Evolutionary conservation across 2,329 filamentous ascomycete species (phyloP).

Genomic region (Knufia fluminis): DNA sequence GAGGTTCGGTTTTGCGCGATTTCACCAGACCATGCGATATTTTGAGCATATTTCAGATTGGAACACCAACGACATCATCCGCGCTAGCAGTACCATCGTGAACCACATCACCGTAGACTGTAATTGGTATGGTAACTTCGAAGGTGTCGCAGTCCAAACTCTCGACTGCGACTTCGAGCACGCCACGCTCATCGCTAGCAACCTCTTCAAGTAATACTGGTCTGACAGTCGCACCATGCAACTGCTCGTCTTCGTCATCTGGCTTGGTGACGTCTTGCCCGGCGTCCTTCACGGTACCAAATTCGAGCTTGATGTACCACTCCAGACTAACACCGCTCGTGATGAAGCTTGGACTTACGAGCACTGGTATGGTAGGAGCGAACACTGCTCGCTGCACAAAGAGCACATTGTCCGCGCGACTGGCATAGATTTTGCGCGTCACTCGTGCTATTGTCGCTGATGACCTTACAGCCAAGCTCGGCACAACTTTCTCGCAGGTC

Average conservation of each 20-base stretch:
- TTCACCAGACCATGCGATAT: no score
- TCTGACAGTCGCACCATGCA: slow-evolving; percentile 27
- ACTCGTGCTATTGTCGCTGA: slow-evolving; percentile 78
- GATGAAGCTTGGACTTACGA: slow-evolving; percentile 80
- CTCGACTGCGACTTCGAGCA: slow-evolving; percentile 68
- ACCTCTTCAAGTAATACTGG: slow-evolving; percentile 66
- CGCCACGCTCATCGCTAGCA: slow-evolving; percentile 67
- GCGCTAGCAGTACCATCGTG: slow-evolving; percentile 28
- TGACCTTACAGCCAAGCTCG: slow-evolving; percentile 71
- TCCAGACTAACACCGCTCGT: slow-evolving; percentile 79
- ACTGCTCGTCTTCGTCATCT: slow-evolving; percentile 24
- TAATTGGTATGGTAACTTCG: slow-evolving; percentile 75
- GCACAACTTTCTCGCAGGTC: slow-evolving; percentile 73
- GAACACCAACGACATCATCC: slow-evolving; percentile 22
- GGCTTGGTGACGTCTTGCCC: slow-evolving; percentile 26
- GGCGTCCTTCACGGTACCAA: slow-evolving; percentile 63
- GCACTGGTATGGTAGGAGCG: slow-evolving; percentile 69
- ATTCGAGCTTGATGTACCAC: slow-evolving; percentile 86
- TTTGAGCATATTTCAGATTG: slow-evolving; percentile 21
- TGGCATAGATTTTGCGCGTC: slow-evolving; percentile 71
- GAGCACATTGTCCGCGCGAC: slow-evolving; percentile 70
- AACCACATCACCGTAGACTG: slow-evolving; percentile 59
- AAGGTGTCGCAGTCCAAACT: slow-evolving; percentile 78
- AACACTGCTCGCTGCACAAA: slow-evolving; percentile 74
- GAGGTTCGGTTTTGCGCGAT: no score